Evolutionary conservation across 1,284 basidiomycete genomes (phyloP).

Genomic region (Athelia psychrophila): DNA sequence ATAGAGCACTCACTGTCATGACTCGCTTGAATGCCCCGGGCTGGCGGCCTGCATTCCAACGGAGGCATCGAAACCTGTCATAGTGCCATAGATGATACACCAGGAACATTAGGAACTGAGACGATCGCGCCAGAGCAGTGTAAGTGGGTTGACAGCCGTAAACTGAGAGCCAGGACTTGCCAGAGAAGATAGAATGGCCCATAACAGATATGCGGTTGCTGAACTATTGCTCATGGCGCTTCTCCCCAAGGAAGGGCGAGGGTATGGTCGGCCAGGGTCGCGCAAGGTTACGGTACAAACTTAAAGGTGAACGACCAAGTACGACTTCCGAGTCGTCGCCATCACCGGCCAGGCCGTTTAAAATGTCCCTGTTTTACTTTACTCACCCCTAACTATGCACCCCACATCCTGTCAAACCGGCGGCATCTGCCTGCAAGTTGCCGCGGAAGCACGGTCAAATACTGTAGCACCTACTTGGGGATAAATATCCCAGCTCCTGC

Average conservation of each 20-base stretch:
- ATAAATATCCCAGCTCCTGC: too few relatives aligned
- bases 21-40: conserved; percentile 77
- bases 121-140: conserved; percentile 4
- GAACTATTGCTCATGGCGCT: conserved; percentile 62
- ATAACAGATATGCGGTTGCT: conserved; percentile 64
- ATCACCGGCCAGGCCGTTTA: too few relatives aligned
- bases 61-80: conserved; percentile 68
- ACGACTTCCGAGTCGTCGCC: too few relatives aligned
- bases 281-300: too few relatives aligned
- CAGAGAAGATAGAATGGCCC: conserved; percentile 62
- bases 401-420: too few relatives aligned
- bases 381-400: too few relatives aligned
- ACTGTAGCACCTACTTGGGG: too few relatives aligned
- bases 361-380: too few relatives aligned
- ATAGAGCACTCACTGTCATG: conserved; percentile 60
- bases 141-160: conserved; percentile 2
- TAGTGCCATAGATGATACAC: conserved; percentile 71
- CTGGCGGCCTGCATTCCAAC: conserved; percentile 67
- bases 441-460: too few relatives aligned
- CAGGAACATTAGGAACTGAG: conserved; percentile 63
- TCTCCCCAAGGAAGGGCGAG: conserved; percentile 1
- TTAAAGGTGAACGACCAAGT: too few relatives aligned
- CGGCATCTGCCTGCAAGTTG: too few relatives aligned
- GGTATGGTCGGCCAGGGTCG: not conserved
- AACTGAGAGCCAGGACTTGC: conserved; percentile 36